Percentiles rank a stretch among this genome's conserved stretches.
Conservation (phyloP, 352 stramenopile species). For the Phytophthora ohioensis region DNA sequence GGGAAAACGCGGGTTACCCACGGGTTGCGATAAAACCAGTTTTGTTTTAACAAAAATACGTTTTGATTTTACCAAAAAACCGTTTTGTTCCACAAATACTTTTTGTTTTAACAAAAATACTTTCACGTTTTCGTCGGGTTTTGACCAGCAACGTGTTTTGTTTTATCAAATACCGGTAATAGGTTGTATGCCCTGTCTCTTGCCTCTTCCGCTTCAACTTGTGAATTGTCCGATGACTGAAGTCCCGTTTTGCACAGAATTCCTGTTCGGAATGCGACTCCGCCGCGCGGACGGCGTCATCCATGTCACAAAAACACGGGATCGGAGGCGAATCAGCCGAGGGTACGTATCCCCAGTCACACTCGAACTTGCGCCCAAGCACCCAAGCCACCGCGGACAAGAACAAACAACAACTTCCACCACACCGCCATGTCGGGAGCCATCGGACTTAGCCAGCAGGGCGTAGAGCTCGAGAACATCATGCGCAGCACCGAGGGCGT, state of each 20-base stretch:
- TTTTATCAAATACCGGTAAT: neutral
- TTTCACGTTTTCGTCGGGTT: neutral
- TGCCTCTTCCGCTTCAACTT: neutral
- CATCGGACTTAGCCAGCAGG: conserved; percentile 39
- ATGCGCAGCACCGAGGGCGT: conserved; percentile 36
- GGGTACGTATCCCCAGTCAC: conserved; percentile 2
- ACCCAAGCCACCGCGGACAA: conserved; percentile 10
- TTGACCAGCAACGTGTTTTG: too few species aligned
- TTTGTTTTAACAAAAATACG: neutral
- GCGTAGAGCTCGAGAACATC: conserved; percentile 45
- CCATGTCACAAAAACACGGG: conserved; percentile 17
- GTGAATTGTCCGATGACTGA: neutral
- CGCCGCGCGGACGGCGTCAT: neutral
- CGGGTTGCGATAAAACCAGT: too few species aligned
- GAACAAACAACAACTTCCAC: neutral
- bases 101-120: neutral
- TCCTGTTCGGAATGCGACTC: neutral
- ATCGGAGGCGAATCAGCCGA: neutral
- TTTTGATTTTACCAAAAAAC: neutral
- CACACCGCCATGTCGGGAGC: conserved; percentile 33
- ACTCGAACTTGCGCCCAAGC: conserved; percentile 23
- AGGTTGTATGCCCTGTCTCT: neutral
- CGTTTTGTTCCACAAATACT: neutral
- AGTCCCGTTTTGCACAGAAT: neutral
- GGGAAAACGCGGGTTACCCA: too few species aligned